A percentile compares a stretch with the other conserved stretches of the same genome.
Conservation (phyloP, 192 early-diverging fungal species). For the Pilobolus umbonatus region DNA sequence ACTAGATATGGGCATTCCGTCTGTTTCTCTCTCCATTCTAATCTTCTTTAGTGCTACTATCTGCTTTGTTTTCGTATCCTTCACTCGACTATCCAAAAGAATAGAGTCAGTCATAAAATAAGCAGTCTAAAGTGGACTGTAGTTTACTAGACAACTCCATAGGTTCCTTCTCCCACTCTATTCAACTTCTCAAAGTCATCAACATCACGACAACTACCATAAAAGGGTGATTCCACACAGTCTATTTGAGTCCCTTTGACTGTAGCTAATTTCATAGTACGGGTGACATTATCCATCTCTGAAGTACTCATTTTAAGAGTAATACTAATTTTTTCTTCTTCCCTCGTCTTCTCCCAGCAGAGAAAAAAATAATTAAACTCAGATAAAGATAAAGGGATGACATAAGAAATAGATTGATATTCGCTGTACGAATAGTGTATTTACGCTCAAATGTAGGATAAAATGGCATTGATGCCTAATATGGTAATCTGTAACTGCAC, state of each 20-base stretch:
- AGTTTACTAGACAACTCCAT: conserved; percentile 83
- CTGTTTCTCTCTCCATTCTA: conserved; percentile 50
- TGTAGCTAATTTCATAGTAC: background rate
- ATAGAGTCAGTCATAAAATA: background rate
- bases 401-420: no score
- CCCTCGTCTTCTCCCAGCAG: no score
- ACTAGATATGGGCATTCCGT: conserved; percentile 68
- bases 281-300: no score
- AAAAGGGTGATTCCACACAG: conserved; percentile 36
- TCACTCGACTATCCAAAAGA: conserved; percentile 42
- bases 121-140: no score
- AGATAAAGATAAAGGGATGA: no score
- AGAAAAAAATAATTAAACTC: no score
- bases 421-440: no score
- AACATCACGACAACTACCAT: conserved; percentile 70
- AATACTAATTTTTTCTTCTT: no score
- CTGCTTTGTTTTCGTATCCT: conserved; percentile 42
- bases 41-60: conserved; percentile 51
- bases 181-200: conserved; percentile 87
- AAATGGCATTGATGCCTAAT: no score
- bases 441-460: no score
- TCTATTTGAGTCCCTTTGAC: conserved; percentile 14
- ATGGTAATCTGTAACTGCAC: no score
- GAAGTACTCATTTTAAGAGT: no score
- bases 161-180: conserved; percentile 88